Evolutionary conservation across 2,329 filamentous ascomycete genomes (phyloP).

Genomic region (Cercospora zeina): DNA sequence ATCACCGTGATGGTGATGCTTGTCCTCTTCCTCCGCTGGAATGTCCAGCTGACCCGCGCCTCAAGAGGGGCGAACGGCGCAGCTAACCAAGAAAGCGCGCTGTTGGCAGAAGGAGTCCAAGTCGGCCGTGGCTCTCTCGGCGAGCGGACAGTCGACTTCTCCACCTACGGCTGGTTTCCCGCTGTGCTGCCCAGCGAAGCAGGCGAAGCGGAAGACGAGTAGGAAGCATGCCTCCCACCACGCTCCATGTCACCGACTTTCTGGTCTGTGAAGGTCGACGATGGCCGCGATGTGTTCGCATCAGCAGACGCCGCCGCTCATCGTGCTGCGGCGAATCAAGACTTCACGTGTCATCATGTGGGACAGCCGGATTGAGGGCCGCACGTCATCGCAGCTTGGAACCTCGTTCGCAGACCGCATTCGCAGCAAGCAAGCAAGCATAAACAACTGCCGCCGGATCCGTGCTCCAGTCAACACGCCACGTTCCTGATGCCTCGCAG

Average conservation of each 20-base stretch:
- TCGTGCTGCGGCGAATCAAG: conserved; percentile 21
- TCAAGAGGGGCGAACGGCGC: conserved; percentile 47
- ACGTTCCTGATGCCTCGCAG: conserved; percentile 22
- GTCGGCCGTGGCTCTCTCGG: conserved; percentile 50
- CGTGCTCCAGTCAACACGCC: conserved; percentile 19
- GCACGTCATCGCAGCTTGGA: conserved; percentile 19
- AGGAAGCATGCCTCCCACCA: not conserved
- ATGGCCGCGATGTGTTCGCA: not conserved
- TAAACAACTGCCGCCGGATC: conserved; percentile 13
- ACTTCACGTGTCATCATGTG: conserved; percentile 22
- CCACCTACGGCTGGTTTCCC: conserved; percentile 53
- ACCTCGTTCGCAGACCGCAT: conserved; percentile 13
- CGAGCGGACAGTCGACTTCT: conserved; percentile 51
- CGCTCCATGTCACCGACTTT: conserved; percentile 11
- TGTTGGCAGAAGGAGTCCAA: conserved; percentile 51
- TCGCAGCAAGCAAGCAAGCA: not conserved
- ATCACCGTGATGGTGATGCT: not conserved
- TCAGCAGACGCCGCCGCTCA: conserved; percentile 20
- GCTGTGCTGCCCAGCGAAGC: conserved; percentile 38
- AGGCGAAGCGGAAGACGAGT: conserved; percentile 29
- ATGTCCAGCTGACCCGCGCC: conserved; percentile 19
- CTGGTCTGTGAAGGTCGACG: not conserved
- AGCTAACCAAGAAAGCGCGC: conserved; percentile 49
- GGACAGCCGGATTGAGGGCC: conserved; percentile 19
- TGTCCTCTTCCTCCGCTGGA: not conserved